Base-by-base conservation (phyloP, 768 basidiomycete species). In the Tubosaeta sp. region DNA sequence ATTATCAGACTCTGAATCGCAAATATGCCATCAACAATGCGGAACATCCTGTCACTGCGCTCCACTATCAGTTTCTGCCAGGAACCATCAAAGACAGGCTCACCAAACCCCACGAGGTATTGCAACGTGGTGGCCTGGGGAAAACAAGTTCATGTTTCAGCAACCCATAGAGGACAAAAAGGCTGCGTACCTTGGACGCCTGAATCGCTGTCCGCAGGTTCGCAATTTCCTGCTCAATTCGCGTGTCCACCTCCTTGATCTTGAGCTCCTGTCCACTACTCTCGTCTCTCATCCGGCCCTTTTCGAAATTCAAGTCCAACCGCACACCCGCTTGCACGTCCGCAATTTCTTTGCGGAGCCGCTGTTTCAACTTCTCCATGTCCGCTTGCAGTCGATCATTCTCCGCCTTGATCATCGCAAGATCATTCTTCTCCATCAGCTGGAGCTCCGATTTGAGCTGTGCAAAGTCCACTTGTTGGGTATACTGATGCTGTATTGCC, bases 201-300 rank as follows among this genome's bases (percentile, higher is more conserved):
- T 93, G 90, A 30, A 92, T 91, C 7, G 84, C 75, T 2, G 90
- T 94, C 49, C 89, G 75, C 47, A 96, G 67, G 3, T 82, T 83
- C 9, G 93, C 91, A 63, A 95, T 95, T 70, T 97, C 94, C 64
- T 90, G 90, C 69, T 99, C 95, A 58, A 98, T 97, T 65, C 90
- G 74, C 4, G 95, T 97, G 62, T 98, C 95, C 16, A 97, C 94
- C 68, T 99, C 95, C 68, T 92, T 93, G 64, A 98, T 90, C 81
- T 97, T 97, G 46, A 94, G 73, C 62, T 96, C 94, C 62, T 97
- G 91, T 35, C 84, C 83, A 58, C 83, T 86, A 57, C 84, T 85
- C 74, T 98, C 94, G 64, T 98, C 94, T 46, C 95, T 75, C 76
- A 97, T 90, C 41, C 95, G 78, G 1, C 93, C 93, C 69, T 98